Conservation (phyloP, 768 basidiomycete species). For the Amanita phalloides region DNA sequence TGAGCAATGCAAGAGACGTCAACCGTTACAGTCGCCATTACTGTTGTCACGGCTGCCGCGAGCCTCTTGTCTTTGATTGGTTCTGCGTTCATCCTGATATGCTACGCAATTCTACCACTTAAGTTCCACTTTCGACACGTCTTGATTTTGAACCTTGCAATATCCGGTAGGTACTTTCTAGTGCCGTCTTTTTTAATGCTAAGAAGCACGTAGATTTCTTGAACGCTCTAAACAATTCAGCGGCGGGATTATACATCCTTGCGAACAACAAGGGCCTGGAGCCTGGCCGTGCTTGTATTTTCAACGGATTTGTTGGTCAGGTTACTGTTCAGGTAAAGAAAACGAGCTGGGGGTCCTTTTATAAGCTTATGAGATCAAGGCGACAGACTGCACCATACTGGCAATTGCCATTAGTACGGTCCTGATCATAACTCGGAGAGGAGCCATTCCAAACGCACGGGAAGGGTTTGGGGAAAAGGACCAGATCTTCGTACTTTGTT, state of each 20-base stretch:
- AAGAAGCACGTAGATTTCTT: slow-evolving; percentile 5
- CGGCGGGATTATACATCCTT: slow-evolving; percentile 6
- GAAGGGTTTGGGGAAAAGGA: not conserved
- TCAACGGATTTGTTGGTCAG: slow-evolving; percentile 8
- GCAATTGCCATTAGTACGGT: slow-evolving; percentile 4
- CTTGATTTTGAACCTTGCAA: slow-evolving; percentile 7
- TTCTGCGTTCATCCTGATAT: slow-evolving; percentile 7
- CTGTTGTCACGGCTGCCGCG: not conserved
- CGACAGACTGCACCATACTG: slow-evolving; percentile 7
- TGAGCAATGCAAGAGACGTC: not conserved
- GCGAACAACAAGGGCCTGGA: not conserved
- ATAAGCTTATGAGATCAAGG: slow-evolving; percentile 1
- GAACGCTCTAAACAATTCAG: slow-evolving; percentile 5
- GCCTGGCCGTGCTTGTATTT: slow-evolving; percentile 3
- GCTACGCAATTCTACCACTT: slow-evolving; percentile 6
- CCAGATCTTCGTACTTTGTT: not conserved
- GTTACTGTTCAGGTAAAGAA: slow-evolving; percentile 7
- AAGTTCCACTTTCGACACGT: slow-evolving; percentile 8
- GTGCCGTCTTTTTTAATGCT: not conserved
- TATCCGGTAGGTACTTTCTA: slow-evolving; percentile 1
- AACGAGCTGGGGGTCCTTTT: too few species aligned
- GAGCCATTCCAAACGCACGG: not conserved
- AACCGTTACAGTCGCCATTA: not conserved
- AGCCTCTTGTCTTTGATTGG: slow-evolving; percentile 7
- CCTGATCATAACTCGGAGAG: not conserved